phyloP scores from a whole-genome alignment of 257 asterid species.

The Petunia secreta region DNA sequence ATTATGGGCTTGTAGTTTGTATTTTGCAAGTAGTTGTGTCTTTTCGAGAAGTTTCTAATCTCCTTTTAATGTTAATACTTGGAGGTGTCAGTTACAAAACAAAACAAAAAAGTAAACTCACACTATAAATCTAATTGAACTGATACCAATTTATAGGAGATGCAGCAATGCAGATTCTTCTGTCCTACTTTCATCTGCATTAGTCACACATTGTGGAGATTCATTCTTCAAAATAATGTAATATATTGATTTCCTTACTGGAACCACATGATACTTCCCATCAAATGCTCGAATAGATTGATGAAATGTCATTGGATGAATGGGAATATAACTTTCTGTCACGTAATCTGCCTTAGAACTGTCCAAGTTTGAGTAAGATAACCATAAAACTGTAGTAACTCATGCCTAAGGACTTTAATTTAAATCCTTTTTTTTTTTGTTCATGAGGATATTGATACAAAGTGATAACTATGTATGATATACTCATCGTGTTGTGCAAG shows the following conservation, averaged over 20 bases:
- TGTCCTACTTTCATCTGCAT: not conserved
- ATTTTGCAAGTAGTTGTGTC: not conserved
- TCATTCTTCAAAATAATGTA: not conserved
- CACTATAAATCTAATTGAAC: not conserved
- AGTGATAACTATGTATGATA: not conserved
- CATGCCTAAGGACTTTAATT: not conserved
- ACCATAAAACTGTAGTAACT: not conserved
- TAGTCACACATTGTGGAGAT: not conserved
- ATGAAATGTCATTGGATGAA: conserved; percentile 14
- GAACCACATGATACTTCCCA: not conserved
- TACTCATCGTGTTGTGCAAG: not conserved
- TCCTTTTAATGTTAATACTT: not conserved
- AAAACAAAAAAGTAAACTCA: too few species aligned
- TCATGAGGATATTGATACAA: not conserved
- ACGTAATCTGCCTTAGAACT: conserved; percentile 13
- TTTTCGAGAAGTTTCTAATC: not conserved
- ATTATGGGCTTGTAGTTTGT: too few species aligned
- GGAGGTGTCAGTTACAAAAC: too few species aligned
- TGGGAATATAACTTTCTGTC: not conserved
- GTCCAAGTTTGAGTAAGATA: not conserved
- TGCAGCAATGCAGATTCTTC: not conserved
- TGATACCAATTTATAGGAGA: not conserved
- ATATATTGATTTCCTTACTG: not conserved
- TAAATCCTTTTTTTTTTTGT: not conserved
- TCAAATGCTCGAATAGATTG: not conserved